Evolutionary conservation across 2,329 filamentous ascomycete genomes (phyloP).

Genomic region (Incumbomyces lentus): DNA sequence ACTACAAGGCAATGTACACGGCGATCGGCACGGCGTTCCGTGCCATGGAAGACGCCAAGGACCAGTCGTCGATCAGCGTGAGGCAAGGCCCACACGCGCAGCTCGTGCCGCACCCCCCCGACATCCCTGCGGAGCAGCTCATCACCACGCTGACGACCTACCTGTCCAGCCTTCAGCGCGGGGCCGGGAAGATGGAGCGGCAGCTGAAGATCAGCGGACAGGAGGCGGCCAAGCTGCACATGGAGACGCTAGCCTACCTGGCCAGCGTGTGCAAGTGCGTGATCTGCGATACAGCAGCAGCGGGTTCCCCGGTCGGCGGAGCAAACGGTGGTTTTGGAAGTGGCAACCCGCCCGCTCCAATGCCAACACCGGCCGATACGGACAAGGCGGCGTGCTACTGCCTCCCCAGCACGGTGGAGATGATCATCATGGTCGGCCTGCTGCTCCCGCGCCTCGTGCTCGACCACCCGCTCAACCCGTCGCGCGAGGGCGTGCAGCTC

Average conservation of each 20-base stretch:
- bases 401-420: conserved; percentile 15
- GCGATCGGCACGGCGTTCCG: conserved; percentile 17
- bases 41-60: conserved; percentile 10
- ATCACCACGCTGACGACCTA: conserved; percentile 16
- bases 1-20: conserved; percentile 13
- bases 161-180: conserved; percentile 14
- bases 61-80: conserved; percentile 11
- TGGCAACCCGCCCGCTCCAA: too few relatives aligned
- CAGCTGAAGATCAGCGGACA: conserved; percentile 13
- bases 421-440: conserved; percentile 16
- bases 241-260: conserved; percentile 12
- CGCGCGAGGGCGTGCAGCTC: conserved; percentile 14
- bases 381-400: too few relatives aligned
- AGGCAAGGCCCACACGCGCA: conserved; percentile 15
- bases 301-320: too few relatives aligned
- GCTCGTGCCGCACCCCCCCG: not conserved
- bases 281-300: conserved; percentile 8
- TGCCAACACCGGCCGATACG: too few relatives aligned
- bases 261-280: conserved; percentile 14
- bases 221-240: conserved; percentile 14
- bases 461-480: conserved; percentile 12
- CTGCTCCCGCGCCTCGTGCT: conserved; percentile 16
- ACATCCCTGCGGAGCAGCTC: conserved; percentile 12
- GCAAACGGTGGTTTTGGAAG: too few relatives aligned
- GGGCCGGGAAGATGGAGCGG: conserved; percentile 18